phyloP scores from a whole-genome alignment of 371 early-diverging fungal genomes.

The Lichtheimia corymbifera region DNA sequence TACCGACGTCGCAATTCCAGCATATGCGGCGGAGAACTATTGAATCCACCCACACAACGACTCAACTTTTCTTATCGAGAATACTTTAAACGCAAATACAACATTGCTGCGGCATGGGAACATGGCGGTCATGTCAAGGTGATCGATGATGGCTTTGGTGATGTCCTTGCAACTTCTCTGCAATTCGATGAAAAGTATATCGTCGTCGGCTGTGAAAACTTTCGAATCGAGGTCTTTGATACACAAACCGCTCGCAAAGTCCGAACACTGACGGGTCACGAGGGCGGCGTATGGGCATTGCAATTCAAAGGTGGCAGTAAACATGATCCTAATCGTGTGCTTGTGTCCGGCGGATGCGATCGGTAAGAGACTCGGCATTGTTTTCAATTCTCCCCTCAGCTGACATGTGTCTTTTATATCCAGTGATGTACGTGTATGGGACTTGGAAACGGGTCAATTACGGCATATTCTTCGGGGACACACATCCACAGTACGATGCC shows the following conservation, averaged over 20 bases:
- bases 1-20: slow-evolving; percentile 50
- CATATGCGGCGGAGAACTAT: slow-evolving; percentile 51
- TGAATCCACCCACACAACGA: slow-evolving; percentile 47
- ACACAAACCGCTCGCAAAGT: slow-evolving; percentile 67
- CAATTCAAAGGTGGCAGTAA: slow-evolving; percentile 69
- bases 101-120: slow-evolving; percentile 78
- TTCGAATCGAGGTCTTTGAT: slow-evolving; percentile 83
- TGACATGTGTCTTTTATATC: slow-evolving; percentile 2
- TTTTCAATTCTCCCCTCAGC: too few relatives aligned
- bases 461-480: slow-evolving; percentile 85
- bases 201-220: slow-evolving; percentile 85
- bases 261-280: slow-evolving; percentile 82
- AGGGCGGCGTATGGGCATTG: slow-evolving; percentile 95
- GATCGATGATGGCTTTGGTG: slow-evolving; percentile 77
- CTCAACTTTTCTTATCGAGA: slow-evolving; percentile 67
- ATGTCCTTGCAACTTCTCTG: slow-evolving; percentile 81
- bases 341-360: slow-evolving; percentile 61
- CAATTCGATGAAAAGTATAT: slow-evolving; percentile 87
- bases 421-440: slow-evolving; percentile 88
- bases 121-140: slow-evolving; percentile 67
- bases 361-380: not conserved
- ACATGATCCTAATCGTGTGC: slow-evolving; percentile 65
- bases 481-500: slow-evolving; percentile 89
- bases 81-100: slow-evolving; percentile 75
- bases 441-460: slow-evolving; percentile 76